Evolutionary conservation across 2,329 filamentous ascomycete species (phyloP).

Genomic region (Diaporthe sp.): DNA sequence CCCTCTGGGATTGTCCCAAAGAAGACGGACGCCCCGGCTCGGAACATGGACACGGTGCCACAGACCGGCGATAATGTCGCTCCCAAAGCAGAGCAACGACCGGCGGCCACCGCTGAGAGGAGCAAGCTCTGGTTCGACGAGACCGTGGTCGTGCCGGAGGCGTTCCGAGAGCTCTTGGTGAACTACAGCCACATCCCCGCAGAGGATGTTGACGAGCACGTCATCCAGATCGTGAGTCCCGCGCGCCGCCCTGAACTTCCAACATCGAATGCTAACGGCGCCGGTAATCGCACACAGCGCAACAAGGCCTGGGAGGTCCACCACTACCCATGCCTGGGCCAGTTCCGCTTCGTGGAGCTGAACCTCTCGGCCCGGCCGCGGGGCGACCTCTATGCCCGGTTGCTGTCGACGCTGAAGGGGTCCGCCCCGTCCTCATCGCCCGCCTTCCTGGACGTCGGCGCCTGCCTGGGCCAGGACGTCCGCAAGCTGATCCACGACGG

Average conservation of each 20-base stretch:
- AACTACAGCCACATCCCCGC: constrained; percentile 25
- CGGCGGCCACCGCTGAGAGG: constrained; percentile 8
- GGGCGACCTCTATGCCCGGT: constrained; percentile 43
- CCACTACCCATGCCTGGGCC: constrained; percentile 56
- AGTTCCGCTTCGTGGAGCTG: constrained; percentile 54
- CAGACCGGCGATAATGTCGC: neutral
- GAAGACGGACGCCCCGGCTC: neutral
- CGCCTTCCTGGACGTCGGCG: constrained; percentile 54
- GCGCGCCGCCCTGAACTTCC: too few relatives aligned
- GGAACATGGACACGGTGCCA: neutral
- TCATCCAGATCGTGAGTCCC: constrained; percentile 26
- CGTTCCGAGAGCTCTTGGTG: constrained; percentile 23
- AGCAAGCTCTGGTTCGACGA: constrained; percentile 31
- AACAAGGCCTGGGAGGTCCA: constrained; percentile 40
- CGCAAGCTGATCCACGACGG: constrained; percentile 53
- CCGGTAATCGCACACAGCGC: constrained; percentile 29
- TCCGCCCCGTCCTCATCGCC: constrained; percentile 21
- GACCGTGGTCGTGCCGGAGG: constrained; percentile 18
- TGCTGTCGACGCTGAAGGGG: constrained; percentile 37
- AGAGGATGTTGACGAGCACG: constrained; percentile 29
- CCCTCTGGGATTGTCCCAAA: too few relatives aligned
- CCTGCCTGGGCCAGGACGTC: constrained; percentile 55
- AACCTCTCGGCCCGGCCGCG: constrained; percentile 43
- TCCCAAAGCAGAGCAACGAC: neutral
- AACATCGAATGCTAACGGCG: too few relatives aligned